phyloP scores from a whole-genome alignment of 129 eudicot species.

The Lactuca saligna region DNA sequence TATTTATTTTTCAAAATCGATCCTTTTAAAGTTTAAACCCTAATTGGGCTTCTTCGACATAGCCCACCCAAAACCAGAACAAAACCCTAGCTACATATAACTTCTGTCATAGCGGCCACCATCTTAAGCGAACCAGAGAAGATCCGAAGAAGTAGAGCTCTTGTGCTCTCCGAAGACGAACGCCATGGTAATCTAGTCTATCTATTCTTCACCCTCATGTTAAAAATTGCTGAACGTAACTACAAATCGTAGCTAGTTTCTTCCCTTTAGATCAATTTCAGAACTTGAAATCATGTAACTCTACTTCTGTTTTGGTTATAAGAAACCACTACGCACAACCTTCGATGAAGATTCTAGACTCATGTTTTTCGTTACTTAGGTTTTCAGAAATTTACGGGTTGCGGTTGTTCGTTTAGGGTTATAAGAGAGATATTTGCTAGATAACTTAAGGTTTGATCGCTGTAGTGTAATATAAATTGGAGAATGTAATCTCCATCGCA shows the following conservation, averaged over 20 bases:
- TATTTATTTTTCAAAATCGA: too few relatives aligned
- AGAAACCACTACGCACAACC: background rate
- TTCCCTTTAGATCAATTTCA: background rate
- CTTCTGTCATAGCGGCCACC: background rate
- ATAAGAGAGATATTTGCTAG: background rate
- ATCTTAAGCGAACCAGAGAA: constrained; percentile 6
- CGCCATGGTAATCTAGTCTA: constrained; percentile 10
- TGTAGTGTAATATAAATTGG: background rate
- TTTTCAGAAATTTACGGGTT: background rate
- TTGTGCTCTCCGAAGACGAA: constrained; percentile 13
- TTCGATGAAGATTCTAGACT: background rate
- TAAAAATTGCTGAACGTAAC: background rate
- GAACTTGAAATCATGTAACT: background rate
- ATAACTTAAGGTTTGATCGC: background rate
- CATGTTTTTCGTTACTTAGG: background rate
- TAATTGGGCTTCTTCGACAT: constrained; percentile 6
- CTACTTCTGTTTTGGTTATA: background rate
- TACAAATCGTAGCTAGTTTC: background rate
- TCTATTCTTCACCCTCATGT: background rate
- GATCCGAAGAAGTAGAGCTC: constrained; percentile 9
- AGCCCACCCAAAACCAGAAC: background rate
- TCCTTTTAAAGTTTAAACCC: background rate
- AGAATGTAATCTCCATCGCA: background rate
- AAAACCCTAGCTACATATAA: constrained; percentile 22
- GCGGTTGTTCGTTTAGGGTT: background rate